Percentiles rank a stretch among this genome's conserved stretches.
phyloP scores from a whole-genome alignment of 2,329 filamentous ascomycete genomes.

The Ceratocystiopsis minuta region DNA sequence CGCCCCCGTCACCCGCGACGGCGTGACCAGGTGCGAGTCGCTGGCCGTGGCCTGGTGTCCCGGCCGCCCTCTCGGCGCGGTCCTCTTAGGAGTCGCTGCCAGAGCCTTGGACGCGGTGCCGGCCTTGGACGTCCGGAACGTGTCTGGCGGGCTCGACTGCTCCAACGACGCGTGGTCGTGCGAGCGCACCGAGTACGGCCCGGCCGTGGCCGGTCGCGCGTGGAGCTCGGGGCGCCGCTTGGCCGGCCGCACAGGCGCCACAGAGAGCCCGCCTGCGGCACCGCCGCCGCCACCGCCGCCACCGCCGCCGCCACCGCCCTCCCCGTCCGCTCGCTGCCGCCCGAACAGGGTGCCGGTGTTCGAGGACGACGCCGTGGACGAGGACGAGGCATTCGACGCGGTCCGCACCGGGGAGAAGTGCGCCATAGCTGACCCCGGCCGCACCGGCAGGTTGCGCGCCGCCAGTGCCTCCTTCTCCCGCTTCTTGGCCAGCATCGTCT shows the following conservation, averaged over 20 bases:
- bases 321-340: no score
- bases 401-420: constrained; percentile 35
- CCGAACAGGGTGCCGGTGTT: background rate
- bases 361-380: constrained; percentile 10
- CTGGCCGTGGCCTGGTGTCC: constrained; percentile 31
- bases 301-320: no score
- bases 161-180: constrained; percentile 25
- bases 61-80: constrained; percentile 25
- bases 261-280: constrained; percentile 40
- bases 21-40: constrained; percentile 31
- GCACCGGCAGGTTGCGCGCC: constrained; percentile 31
- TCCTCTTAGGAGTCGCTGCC: constrained; percentile 34
- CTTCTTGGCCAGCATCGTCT: constrained; percentile 72
- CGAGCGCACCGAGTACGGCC: constrained; percentile 45
- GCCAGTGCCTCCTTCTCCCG: constrained; percentile 42
- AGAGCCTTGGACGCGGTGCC: constrained; percentile 29
- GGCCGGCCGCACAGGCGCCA: constrained; percentile 43
- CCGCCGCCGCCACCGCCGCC: constrained; percentile 12
- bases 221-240: constrained; percentile 39
- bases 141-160: constrained; percentile 28
- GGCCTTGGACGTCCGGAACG: constrained; percentile 23
- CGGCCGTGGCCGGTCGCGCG: constrained; percentile 43
- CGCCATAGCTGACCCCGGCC: constrained; percentile 48
- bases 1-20: constrained; percentile 18
- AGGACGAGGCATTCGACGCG: constrained; percentile 16